Evolutionary conservation across 352 stramenopile genomes (phyloP).

Genomic region (Phytophthora megakarya): DNA sequence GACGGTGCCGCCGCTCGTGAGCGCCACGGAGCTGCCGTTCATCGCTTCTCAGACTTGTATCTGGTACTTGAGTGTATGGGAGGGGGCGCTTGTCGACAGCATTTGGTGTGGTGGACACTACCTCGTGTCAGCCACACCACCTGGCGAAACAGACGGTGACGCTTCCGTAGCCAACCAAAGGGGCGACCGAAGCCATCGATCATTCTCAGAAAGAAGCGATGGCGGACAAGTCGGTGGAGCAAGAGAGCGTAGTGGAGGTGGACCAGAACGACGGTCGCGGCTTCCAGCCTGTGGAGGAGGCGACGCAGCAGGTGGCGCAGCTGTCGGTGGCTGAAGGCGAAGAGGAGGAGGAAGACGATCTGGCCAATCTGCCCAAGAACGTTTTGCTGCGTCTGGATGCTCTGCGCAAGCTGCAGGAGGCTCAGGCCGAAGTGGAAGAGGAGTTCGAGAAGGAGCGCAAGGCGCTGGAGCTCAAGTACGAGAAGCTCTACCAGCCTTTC

Average conservation of each 20-base stretch:
- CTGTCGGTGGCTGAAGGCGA: conserved; percentile 35
- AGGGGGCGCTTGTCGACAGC: conserved; percentile 11
- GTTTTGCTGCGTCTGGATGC: conserved; percentile 74
- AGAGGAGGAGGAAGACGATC: conserved; percentile 58
- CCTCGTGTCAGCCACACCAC: neutral
- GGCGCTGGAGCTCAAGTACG: conserved; percentile 85
- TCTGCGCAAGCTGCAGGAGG: conserved; percentile 77
- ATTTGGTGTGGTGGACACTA: conserved; percentile 25
- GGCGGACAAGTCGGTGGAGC: conserved; percentile 49
- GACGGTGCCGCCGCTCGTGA: conserved; percentile 35
- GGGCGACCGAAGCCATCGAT: conserved; percentile 3
- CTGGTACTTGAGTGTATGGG: no score
- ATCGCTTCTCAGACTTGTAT: conserved; percentile 21
- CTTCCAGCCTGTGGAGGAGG: conserved; percentile 61
- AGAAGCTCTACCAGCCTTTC: conserved; percentile 88
- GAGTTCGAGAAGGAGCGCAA: conserved; percentile 88
- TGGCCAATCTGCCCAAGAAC: conserved; percentile 69
- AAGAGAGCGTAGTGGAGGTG: conserved; percentile 64
- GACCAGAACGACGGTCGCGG: conserved; percentile 65
- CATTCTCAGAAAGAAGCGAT: conserved; percentile 44
- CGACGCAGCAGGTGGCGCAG: conserved; percentile 44
- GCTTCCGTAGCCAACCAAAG: conserved; percentile 42
- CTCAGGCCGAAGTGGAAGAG: conserved; percentile 77
- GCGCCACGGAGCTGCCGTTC: conserved; percentile 42
- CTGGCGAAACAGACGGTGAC: conserved; percentile 17